Evolutionary conservation across 345 rosid species (phyloP).

Genomic region (Theobroma cacao): DNA sequence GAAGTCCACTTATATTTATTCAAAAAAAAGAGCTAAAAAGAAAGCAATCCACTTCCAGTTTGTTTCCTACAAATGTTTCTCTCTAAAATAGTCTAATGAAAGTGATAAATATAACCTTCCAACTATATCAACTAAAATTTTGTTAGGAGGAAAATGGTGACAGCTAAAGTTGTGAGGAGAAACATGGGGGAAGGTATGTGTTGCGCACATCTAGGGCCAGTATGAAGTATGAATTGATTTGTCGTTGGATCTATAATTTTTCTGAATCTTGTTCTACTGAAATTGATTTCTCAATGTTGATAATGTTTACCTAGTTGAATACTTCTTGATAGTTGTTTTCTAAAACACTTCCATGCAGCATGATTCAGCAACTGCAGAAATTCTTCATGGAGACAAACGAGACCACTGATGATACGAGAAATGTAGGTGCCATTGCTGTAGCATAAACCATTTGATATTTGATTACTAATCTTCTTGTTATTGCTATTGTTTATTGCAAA

Average conservation of each 20-base stretch:
- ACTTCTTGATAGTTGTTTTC: constrained; percentile 5
- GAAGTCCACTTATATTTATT: too few relatives aligned
- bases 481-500: constrained; percentile 4
- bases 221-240: neutral
- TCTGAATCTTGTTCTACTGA: neutral
- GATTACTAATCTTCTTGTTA: neutral
- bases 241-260: neutral
- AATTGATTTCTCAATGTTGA: neutral
- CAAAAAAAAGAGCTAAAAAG: too few relatives aligned
- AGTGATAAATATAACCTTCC: neutral
- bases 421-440: constrained; percentile 35
- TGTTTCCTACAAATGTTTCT: neutral
- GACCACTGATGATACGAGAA: constrained; percentile 62
- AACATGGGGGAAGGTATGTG: neutral
- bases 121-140: neutral
- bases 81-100: neutral
- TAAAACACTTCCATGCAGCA: constrained; percentile 40
- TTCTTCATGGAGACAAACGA: constrained; percentile 54
- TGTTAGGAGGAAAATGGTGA: neutral
- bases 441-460: neutral
- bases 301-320: neutral
- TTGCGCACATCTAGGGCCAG: neutral
- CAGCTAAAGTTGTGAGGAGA: neutral
- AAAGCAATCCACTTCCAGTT: neutral
- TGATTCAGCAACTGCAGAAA: constrained; percentile 69